Evolutionary conservation across 768 basidiomycete species (phyloP).

Genomic region (Sutorius australiensis): DNA sequence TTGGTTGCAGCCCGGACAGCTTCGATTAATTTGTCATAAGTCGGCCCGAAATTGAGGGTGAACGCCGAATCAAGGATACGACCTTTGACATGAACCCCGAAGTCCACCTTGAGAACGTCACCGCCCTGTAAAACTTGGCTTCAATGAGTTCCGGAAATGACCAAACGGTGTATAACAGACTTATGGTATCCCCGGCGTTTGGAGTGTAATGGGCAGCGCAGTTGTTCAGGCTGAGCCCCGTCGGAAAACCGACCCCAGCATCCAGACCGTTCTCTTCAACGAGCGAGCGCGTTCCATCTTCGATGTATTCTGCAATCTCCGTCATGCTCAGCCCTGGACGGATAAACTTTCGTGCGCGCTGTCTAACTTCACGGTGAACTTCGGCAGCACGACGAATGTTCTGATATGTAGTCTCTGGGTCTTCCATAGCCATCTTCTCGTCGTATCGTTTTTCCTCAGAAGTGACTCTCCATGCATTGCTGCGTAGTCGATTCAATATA

Average conservation of each 20-base stretch:
- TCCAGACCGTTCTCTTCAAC: conserved; percentile 89
- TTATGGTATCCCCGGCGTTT: conserved; percentile 83
- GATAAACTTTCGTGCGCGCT: conserved; percentile 76
- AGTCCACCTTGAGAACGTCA: conserved; percentile 94
- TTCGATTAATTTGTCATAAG: conserved; percentile 83
- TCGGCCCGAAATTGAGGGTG: conserved; percentile 84
- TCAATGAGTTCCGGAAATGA: conserved; percentile 6
- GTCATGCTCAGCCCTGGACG: conserved; percentile 92
- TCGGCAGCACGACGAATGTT: conserved; percentile 91
- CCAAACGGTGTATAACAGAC: conserved; percentile 40
- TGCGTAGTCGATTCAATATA: conserved; percentile 30
- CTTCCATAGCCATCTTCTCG: conserved; percentile 75
- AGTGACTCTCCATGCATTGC: conserved; percentile 83
- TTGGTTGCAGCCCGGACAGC: conserved; percentile 95
- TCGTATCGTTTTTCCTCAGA: conserved; percentile 85
- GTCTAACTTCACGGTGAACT: conserved; percentile 89
- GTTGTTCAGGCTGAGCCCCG: conserved; percentile 89
- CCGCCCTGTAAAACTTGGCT: conserved; percentile 67
- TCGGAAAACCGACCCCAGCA: conserved; percentile 92
- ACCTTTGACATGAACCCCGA: conserved; percentile 97
- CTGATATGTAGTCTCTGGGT: conserved; percentile 83
- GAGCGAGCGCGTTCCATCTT: conserved; percentile 84
- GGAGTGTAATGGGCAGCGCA: conserved; percentile 97
- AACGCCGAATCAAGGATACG: conserved; percentile 95
- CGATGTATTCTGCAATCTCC: conserved; percentile 90